A percentile compares a stretch with the other conserved stretches of the same genome.
phyloP scores from a whole-genome alignment of 352 stramenopile genomes.

The Pythium phragmitis region DNA sequence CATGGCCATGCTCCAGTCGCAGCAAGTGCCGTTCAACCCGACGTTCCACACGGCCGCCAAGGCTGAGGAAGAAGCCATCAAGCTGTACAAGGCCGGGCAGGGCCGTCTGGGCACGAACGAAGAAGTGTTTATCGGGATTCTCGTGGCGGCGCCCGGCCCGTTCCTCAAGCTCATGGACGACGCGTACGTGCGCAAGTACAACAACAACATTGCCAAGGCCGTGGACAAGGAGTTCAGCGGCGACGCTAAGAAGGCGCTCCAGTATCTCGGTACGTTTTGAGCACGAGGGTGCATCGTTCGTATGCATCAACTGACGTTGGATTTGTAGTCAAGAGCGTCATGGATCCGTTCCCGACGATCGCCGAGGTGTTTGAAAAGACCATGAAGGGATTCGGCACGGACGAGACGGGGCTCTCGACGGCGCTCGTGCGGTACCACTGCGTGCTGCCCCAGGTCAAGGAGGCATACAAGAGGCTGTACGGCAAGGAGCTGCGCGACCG shows the following conservation, averaged over 20 bases:
- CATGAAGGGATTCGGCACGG: constrained; percentile 69
- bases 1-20: constrained; percentile 61
- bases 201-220: constrained; percentile 74
- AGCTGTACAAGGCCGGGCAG: constrained; percentile 78
- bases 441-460: constrained; percentile 57
- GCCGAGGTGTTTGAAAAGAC: constrained; percentile 63
- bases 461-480: constrained; percentile 69
- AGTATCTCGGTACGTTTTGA: constrained; percentile 36
- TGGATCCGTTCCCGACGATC: constrained; percentile 65
- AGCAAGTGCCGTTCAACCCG: constrained; percentile 52
- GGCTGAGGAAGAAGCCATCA: constrained; percentile 58
- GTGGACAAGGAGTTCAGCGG: constrained; percentile 84
- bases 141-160: constrained; percentile 47
- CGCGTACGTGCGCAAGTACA: constrained; percentile 77
- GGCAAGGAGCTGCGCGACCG: constrained; percentile 72
- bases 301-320: neutral
- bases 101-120: constrained; percentile 74
- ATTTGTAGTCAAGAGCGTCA: constrained; percentile 32
- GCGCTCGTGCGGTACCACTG: constrained; percentile 74
- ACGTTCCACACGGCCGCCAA: constrained; percentile 62
- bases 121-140: constrained; percentile 64
- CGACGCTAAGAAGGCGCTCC: constrained; percentile 69
- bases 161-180: constrained; percentile 68
- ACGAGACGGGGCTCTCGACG: constrained; percentile 56
- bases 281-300: no score